A percentile compares a stretch with the other conserved stretches of the same genome.
These are phyloP conservation scores for Myriosclerotinia curreyana DNA, from an alignment of 2,329 filamentous ascomycete genomes.

Conservation along the genomic window DNA sequence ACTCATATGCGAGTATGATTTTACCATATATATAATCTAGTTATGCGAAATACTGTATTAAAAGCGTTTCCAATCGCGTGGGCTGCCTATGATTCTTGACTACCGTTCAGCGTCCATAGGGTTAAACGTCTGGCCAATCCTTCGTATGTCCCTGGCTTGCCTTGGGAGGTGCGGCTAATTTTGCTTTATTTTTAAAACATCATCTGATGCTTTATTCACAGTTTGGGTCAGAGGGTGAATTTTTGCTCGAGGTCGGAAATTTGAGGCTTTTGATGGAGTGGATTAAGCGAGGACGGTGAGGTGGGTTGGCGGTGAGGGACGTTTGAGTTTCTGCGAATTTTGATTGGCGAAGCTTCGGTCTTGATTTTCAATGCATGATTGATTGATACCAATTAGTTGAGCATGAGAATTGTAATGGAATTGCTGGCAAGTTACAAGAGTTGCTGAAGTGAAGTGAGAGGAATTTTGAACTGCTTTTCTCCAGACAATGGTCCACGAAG, in stretches of 20 bases:
- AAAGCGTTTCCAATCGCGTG: slow-evolving; percentile 5
- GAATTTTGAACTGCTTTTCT: no score
- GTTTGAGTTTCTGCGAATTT: background rate
- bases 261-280: slow-evolving; percentile 1
- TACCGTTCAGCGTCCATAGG: background rate
- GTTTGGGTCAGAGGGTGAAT: background rate
- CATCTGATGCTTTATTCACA: no score
- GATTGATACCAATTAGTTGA: no score
- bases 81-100: background rate
- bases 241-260: background rate
- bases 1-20: background rate
- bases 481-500: no score
- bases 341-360: background rate
- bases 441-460: no score
- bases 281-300: slow-evolving; percentile 1
- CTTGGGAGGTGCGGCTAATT: background rate
- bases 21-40: background rate
- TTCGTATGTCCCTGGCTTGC: background rate
- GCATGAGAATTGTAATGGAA: no score
- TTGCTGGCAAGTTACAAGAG: no score
- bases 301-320: background rate
- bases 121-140: background rate
- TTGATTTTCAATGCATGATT: background rate
- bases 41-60: background rate
- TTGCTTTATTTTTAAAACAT: no score